Percentiles rank a stretch among this genome's conserved stretches.
These are phyloP conservation scores for Stipa capillata DNA, from an alignment of 176 grass and related monocot genomes.

Conservation along the genomic window DNA sequence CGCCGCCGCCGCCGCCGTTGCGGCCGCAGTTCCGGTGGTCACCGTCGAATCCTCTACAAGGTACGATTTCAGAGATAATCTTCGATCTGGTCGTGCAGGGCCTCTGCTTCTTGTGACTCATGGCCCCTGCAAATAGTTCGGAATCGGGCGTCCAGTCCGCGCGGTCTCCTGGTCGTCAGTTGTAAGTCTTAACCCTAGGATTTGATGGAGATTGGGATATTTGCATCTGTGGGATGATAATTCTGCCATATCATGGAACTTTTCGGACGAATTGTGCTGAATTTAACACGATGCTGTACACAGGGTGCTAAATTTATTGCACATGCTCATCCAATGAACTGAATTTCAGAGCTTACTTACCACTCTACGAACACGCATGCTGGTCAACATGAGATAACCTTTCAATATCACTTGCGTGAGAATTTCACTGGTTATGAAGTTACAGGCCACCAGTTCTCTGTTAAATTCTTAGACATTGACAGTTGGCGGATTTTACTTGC, in stretches of 20 bases:
- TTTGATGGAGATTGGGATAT: background rate
- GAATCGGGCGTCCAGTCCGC: background rate
- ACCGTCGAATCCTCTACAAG: slow-evolving; percentile 32
- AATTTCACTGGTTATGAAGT: background rate
- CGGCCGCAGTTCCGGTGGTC: slow-evolving; percentile 2
- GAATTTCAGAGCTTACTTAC: background rate
- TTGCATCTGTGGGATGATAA: background rate
- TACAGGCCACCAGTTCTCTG: background rate
- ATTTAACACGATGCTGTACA: background rate
- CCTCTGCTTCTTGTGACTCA: background rate
- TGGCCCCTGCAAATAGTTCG: background rate
- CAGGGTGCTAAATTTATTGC: background rate
- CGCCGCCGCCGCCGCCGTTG: background rate
- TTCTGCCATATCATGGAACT: background rate
- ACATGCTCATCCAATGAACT: background rate
- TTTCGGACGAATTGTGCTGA: background rate
- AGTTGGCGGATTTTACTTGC: background rate
- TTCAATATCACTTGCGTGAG: background rate
- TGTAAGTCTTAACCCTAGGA: background rate
- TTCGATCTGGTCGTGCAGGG: slow-evolving; percentile 1
- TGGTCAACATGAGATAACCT: background rate
- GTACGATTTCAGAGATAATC: background rate
- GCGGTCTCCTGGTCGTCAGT: background rate
- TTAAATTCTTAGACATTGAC: background rate
- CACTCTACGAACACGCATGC: background rate